Evolutionary conservation across 306 rosid genomes (phyloP).

Genomic region (Dryas octopetala): DNA sequence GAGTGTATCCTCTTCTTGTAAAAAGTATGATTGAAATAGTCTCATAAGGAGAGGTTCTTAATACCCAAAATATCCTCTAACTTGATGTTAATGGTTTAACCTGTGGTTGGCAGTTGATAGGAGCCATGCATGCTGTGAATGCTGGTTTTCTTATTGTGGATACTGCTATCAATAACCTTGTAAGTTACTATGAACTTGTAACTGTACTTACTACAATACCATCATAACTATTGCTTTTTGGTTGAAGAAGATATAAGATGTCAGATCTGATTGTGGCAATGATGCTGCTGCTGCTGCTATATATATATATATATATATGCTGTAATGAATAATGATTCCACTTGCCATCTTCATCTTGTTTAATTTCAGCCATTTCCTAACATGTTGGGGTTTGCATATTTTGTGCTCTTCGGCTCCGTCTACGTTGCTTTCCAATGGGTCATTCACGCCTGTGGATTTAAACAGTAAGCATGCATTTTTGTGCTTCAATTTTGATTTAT

Average conservation of each 20-base stretch:
- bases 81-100: not conserved
- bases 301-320: too few species aligned
- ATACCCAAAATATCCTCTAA: not conserved
- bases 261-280: too few species aligned
- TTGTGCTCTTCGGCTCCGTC: conserved; percentile 54
- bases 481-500: too few species aligned
- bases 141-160: conserved; percentile 51
- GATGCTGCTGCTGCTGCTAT: too few species aligned
- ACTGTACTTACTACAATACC: too few species aligned
- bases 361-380: conserved; percentile 55
- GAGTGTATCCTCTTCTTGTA: conserved; percentile 17
- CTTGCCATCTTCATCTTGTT: not conserved
- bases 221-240: too few species aligned
- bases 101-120: conserved; percentile 48
- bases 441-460: conserved; percentile 41
- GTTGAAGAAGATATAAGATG: too few species aligned
- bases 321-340: not conserved
- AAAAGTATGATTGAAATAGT: not conserved
- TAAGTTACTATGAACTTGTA: conserved; percentile 29
- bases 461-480: conserved; percentile 20
- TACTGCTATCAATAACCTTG: conserved; percentile 58
- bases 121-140: conserved; percentile 56
- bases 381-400: conserved; percentile 49
- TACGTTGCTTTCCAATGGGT: conserved; percentile 59
- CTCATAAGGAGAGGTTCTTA: not conserved